Base-by-base conservation (phyloP, 2,329 filamentous ascomycete genomes). In the Aspergillus amoenus region DNA sequence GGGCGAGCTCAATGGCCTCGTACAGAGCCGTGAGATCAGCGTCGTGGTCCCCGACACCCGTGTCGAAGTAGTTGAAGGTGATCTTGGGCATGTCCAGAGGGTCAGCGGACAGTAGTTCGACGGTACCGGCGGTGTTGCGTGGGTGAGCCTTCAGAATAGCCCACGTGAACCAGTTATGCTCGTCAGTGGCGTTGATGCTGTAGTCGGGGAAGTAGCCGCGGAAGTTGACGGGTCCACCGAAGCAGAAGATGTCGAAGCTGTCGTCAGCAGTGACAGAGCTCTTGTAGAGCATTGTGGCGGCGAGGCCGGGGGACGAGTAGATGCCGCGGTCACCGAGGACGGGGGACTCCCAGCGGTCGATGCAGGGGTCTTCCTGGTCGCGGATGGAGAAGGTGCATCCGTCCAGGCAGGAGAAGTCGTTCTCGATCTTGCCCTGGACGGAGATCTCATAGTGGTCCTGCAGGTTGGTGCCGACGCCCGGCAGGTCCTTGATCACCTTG, bases 71-170 rank as follows among this genome's bases (percentile, higher is more conserved):
- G 70, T 85, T 83, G 75, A 86, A 88, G 49, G 77, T 76, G 62
- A 90, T 88, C 5, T 81, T 70, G 0, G 88, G 88, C 3, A 79
- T 75, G 53, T 89, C 87, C 1, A 83, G 81, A 0, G 88, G 87
- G 66, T 90, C 82, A 0, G 81, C 73, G 0, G 84, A 86, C 15
- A 76, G 77, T 5, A 91, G 81, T 3, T 72, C 80, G 4, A 91
- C 87, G 1, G 79, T 82, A 8, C 88, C 88, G 5, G 81, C 82
- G 1, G 71, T 72, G 68, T 90, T 89, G 52, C 83, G 81, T 0
- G 86, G 81, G 64, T 88, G 86, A 0, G 82, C 81, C 71, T 88
- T 87, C 52, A 90, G 52, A 74, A 78, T 5, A 57, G 65, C 72
- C 79, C 79, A 82, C 12, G 75, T 73, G 55, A 68, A 70, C 73